Conservation (phyloP, 192 early-diverging fungal genomes). For the Rhizophagus sp. region DNA sequence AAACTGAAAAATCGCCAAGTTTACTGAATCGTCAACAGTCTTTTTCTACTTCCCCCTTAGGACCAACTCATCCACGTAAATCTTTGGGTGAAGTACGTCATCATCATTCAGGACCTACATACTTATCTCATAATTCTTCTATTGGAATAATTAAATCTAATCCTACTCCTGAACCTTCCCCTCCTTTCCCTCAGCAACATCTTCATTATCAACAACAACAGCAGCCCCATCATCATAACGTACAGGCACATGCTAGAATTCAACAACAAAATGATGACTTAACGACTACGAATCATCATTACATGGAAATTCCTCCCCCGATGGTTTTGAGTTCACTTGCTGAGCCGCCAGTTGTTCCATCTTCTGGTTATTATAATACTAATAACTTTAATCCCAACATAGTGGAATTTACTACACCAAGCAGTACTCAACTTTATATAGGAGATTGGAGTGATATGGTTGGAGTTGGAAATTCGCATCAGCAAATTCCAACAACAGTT, state of each 20-base stretch:
- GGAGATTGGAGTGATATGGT: neutral
- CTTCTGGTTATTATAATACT: constrained; percentile 1
- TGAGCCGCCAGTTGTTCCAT: constrained; percentile 1
- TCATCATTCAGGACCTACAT: neutral
- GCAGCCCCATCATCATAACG: neutral
- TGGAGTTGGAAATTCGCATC: neutral
- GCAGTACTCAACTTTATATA: neutral
- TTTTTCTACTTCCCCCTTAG: neutral
- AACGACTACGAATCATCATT: neutral
- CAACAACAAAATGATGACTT: neutral
- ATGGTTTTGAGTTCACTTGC: neutral
- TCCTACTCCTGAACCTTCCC: neutral
- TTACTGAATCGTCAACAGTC: neutral
- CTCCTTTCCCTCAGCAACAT: neutral
- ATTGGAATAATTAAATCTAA: neutral
- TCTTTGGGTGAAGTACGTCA: neutral
- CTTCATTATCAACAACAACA: neutral
- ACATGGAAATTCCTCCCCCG: neutral
- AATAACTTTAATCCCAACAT: neutral
- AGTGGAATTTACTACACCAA: neutral
- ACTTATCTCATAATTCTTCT: neutral
- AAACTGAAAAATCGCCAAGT: neutral
- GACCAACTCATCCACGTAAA: neutral
- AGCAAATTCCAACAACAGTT: neutral
- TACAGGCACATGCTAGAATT: neutral